phyloP scores from a whole-genome alignment of 176 grass and related monocot genomes.

The Typha latifolia region DNA sequence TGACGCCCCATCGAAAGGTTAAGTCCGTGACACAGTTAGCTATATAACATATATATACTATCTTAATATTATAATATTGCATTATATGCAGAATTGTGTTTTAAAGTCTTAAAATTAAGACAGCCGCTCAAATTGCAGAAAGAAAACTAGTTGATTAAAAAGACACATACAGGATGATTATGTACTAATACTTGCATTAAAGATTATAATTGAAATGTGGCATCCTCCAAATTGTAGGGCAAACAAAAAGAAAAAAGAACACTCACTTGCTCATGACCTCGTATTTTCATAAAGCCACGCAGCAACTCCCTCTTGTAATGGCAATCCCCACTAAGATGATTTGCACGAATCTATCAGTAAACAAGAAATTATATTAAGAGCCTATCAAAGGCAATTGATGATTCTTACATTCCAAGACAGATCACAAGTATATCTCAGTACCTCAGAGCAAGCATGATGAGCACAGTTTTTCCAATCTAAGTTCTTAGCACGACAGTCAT shows the following conservation, averaged over 20 bases:
- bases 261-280: constrained; percentile 82
- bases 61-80: too few species aligned
- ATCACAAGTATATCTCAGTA: constrained; percentile 14
- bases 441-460: constrained; percentile 97
- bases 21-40: too few species aligned
- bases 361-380: constrained; percentile 9
- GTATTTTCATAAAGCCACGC: constrained; percentile 84
- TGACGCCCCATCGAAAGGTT: too few species aligned
- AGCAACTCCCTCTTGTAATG: constrained; percentile 87
- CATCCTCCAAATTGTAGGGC: not conserved
- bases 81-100: too few species aligned
- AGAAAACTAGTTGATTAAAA: not conserved
- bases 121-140: too few species aligned
- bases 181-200: not conserved
- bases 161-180: not conserved
- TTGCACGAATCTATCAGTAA: constrained; percentile 68
- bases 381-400: not conserved
- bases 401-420: not conserved
- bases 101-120: too few species aligned
- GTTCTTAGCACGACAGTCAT: constrained; percentile 80
- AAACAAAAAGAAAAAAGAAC: constrained; percentile 5
- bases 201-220: not conserved
- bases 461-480: constrained; percentile 78
- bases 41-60: too few species aligned
- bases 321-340: constrained; percentile 90